Evolutionary conservation across 371 early-diverging fungal species (phyloP), one percentile per base, ranked within the genome.

Genomic region (Dinochytrium kinnereticum): DNA sequence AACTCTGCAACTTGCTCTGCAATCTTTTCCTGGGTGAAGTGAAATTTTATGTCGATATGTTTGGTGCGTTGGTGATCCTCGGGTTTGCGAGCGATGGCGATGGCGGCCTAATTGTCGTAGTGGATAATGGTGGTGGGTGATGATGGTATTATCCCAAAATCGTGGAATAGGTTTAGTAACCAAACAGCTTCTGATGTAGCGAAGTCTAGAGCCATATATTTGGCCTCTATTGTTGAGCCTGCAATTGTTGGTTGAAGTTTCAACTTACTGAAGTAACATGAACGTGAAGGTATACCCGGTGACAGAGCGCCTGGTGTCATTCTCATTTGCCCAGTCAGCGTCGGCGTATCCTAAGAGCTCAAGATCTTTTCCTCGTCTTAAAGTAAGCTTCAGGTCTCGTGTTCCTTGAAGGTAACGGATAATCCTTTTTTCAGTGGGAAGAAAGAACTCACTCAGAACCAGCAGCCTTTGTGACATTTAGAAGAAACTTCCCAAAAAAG

Each of bases 311-410:
- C 68, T 38, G n/a, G 59, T 71, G 39, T 78, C 77, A 28, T n/a
- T 51, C 26, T 68, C 44, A 31, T 71, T 68, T 15, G 71, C 80
- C 68, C 70, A 78, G 26, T 81, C 75, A 26, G 73, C 66, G 68
- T 78, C 78, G 33, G 72, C 44, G 44, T 44, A 44, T 13, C 44
- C 44, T 7, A 44, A 19, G 7, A 44, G 44, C 7, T 7, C 44
- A 44, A 19, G 44, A 13, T 19, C 44, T 44, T 44, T 7, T 19
- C 19, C 13, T 13, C 44, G 44, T 7, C 44, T 7, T 7, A 13
- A 44, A 19, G 19, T 19, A 19, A 44, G 44, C 7, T 19, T 19
- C 7, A 44, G 44, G 7, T 7, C 7, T 44, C 19, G 13, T 19
- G 44, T 44, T 44, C 44, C 44, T 19, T 44, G 7, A 19, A 44